These are phyloP conservation scores for California macrophylla DNA, from an alignment of 441 rosid genomes.

Conservation along the genomic window DNA sequence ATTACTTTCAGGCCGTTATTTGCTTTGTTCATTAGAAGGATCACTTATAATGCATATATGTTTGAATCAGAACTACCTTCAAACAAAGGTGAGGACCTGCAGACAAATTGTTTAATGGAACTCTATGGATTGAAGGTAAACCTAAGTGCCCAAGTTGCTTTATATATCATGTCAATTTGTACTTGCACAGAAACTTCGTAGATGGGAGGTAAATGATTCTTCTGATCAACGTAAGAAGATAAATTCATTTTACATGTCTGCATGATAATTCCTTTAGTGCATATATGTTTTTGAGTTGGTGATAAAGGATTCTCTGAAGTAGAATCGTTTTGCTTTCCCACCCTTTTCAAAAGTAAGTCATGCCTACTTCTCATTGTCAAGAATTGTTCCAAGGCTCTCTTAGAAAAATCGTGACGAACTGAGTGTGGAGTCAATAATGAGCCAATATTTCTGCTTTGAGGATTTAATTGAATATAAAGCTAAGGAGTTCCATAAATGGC, in stretches of 20 bases:
- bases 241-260: not conserved
- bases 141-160: constrained; percentile 6
- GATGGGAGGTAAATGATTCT: not conserved
- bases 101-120: constrained; percentile 83
- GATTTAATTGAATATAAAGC: not conserved
- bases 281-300: not conserved
- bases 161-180: not conserved
- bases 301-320: not conserved
- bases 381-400: not conserved
- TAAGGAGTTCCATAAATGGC: constrained; percentile 12
- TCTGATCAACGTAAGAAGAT: not conserved
- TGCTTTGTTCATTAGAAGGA: not conserved
- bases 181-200: not conserved
- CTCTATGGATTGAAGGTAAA: constrained; percentile 89
- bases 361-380: not conserved
- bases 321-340: not conserved
- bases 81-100: constrained; percentile 84
- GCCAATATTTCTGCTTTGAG: constrained; percentile 1
- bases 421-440: constrained; percentile 5
- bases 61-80: constrained; percentile 71
- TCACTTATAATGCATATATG: constrained; percentile 13
- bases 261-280: not conserved
- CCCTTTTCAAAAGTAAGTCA: not conserved
- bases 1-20: not conserved
- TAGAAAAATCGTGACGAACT: not conserved